Evolutionary conservation across 2,329 filamentous ascomycete species (phyloP).

Genomic region (Trichoderma sp.): DNA sequence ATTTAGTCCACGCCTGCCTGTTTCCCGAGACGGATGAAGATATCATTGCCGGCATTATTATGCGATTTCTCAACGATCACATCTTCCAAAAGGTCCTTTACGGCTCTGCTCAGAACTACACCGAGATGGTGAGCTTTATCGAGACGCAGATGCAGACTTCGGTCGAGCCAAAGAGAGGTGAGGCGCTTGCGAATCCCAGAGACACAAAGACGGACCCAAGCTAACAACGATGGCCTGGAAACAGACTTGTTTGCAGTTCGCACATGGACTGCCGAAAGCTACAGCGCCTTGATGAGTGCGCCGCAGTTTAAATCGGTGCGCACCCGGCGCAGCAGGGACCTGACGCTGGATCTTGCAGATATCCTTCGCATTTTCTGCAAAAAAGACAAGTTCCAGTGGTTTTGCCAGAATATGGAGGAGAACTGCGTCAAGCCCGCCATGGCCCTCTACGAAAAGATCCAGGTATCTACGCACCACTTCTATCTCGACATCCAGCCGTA

Average conservation of each 20-base stretch:
- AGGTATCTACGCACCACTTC: conserved; percentile 40
- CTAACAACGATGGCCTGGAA: background rate
- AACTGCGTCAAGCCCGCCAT: conserved; percentile 38
- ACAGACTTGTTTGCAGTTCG: conserved; percentile 38
- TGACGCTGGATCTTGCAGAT: conserved; percentile 31
- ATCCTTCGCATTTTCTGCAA: conserved; percentile 32
- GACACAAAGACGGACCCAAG: background rate
- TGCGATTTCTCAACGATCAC: conserved; percentile 37
- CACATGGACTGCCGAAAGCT: conserved; percentile 40
- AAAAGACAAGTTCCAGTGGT: conserved; percentile 27
- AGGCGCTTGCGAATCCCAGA: background rate
- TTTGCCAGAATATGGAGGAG: conserved; percentile 28
- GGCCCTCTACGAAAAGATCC: conserved; percentile 39
- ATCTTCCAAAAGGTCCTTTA: conserved; percentile 38
- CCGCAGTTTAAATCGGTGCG: conserved; percentile 31
- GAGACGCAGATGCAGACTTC: conserved; percentile 36
- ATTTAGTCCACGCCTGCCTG: conserved; percentile 33
- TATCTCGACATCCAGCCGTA: conserved; percentile 37
- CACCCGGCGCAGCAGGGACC: conserved; percentile 25
- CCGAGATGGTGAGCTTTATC: conserved; percentile 34
- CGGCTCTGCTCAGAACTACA: conserved; percentile 26
- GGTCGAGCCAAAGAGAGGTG: conserved; percentile 40
- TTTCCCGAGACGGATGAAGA: conserved; percentile 41
- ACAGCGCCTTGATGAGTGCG: conserved; percentile 36
- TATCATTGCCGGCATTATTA: conserved; percentile 35